Base-by-base conservation (phyloP, 2,329 filamentous ascomycete species). In the Pseudopithomyces chartarum region DNA sequence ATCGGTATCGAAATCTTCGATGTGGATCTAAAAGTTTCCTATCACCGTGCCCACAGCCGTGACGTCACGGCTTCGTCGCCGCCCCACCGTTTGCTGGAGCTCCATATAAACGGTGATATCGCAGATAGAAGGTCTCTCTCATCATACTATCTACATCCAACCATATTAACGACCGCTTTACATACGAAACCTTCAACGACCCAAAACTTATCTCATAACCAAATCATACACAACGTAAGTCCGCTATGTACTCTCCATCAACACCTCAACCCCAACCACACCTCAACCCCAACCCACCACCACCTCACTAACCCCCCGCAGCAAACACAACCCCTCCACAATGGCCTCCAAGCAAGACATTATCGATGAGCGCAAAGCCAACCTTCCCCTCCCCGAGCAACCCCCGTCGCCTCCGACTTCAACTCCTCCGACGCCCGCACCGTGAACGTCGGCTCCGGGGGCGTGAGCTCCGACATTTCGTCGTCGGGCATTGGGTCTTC, bases 351-450 rank as follows among this genome's bases (percentile, higher is more conserved):
- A 71, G 49, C 26, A 60, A 23, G 44, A 88, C 54, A 80, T 89
- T 75, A 89, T 93, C 71, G 84, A 87, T 51, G 78, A 90, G 75
- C 82, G 82, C 69, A 83, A 88, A 78, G 78, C 87, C 74, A 91
- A 92, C 77, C 87, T 96, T 32, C 90, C 90, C 50, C 85, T 93
- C 49, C 91, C 91, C 17, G 90, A 94, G 2, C 82, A 93, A 63
- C 91, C 91, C 20, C 90, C 90, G 79, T 78, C n/a, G 79, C 86
- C n/a, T 90, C 89, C 5, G 90, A 95, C 81, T 92, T 87, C 83
- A 87, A 93, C 73, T 91, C 88, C 0, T 81, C 84, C 49, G 90
- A 94, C 67, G 82, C 82, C 32, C 79, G 84, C 60, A 90, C 79
- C 54, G 87, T 90, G 70, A 89, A 91, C 70, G 86, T 90, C 46